phyloP scores from a whole-genome alignment of 2,329 filamentous ascomycete genomes.

The Stagonosporopsis tanaceti region DNA sequence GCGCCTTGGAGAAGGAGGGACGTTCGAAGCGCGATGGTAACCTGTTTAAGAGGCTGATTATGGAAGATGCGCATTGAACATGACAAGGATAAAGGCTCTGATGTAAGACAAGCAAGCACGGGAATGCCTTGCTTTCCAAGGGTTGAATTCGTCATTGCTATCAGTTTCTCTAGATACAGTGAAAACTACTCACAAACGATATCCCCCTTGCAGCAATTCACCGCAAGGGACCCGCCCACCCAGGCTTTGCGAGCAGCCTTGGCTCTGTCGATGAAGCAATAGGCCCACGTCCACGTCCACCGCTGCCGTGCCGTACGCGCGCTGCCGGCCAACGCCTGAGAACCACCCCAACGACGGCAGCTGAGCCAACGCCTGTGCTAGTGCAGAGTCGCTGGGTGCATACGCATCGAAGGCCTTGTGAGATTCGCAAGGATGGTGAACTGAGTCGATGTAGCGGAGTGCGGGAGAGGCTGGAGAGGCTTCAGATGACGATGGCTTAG shows the following conservation, averaged over 20 bases:
- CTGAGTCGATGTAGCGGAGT: neutral
- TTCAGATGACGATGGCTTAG: neutral
- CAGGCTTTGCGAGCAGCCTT: constrained; percentile 5
- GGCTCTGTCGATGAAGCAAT: neutral
- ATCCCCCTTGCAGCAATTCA: neutral
- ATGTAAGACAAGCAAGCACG: neutral
- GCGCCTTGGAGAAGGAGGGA: neutral
- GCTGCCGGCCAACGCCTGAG: neutral
- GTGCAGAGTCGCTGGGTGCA: neutral
- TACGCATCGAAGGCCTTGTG: constrained; percentile 6
- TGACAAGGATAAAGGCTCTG: neutral
- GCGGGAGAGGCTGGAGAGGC: neutral
- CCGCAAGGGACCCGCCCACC: neutral
- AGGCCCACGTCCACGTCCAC: neutral
- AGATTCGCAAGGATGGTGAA: constrained; percentile 7
- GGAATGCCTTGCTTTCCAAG: neutral
- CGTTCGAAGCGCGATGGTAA: neutral
- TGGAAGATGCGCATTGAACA: neutral
- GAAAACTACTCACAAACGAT: neutral
- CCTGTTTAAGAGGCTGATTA: neutral
- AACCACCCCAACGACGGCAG: neutral
- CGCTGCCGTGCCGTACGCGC: neutral
- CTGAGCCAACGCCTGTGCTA: neutral
- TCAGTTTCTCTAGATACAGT: neutral
- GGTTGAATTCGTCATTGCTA: neutral